Evolutionary conservation across 768 basidiomycete species (phyloP).

Genomic region (Boletus pseudopeckii): DNA sequence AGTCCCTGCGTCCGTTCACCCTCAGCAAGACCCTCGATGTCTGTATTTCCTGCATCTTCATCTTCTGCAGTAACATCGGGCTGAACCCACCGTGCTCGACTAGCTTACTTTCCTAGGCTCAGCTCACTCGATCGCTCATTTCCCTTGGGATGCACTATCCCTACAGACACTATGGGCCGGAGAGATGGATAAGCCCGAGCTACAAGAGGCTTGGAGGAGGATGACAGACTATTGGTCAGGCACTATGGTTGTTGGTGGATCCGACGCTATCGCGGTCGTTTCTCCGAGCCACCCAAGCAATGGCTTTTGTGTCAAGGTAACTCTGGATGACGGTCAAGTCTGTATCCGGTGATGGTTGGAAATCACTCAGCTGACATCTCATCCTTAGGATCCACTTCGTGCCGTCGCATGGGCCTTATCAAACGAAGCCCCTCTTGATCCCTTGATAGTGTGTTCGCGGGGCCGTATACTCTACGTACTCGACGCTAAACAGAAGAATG

Average conservation of each 20-base stretch:
- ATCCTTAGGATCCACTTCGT: conserved; percentile 22
- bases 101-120: conserved; percentile 34
- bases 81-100: conserved; percentile 9
- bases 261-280: conserved; percentile 37
- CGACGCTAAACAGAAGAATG: conserved; percentile 38
- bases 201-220: conserved; percentile 39
- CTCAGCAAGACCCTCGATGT: conserved; percentile 45
- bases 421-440: conserved; percentile 43
- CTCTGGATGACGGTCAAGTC: conserved; percentile 22
- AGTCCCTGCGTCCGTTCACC: conserved; percentile 34
- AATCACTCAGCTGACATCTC: conserved; percentile 3
- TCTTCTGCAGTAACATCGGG: conserved; percentile 1
- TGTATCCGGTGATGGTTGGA: neutral
- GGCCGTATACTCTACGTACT: conserved; percentile 56
- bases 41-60: conserved; percentile 25
- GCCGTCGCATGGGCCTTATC: conserved; percentile 60
- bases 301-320: conserved; percentile 36
- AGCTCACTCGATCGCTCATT: conserved; percentile 41
- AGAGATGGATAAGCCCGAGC: conserved; percentile 28
- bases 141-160: conserved; percentile 39
- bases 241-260: conserved; percentile 48
- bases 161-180: conserved; percentile 41
- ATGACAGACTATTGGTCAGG: conserved; percentile 50
- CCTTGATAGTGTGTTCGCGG: conserved; percentile 55
- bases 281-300: conserved; percentile 20